A percentile compares a stretch with the other conserved stretches of the same genome.
These are phyloP conservation scores for Cystobasidium ongulense DNA, from an alignment of 768 basidiomycete genomes.

Conservation along the genomic window DNA sequence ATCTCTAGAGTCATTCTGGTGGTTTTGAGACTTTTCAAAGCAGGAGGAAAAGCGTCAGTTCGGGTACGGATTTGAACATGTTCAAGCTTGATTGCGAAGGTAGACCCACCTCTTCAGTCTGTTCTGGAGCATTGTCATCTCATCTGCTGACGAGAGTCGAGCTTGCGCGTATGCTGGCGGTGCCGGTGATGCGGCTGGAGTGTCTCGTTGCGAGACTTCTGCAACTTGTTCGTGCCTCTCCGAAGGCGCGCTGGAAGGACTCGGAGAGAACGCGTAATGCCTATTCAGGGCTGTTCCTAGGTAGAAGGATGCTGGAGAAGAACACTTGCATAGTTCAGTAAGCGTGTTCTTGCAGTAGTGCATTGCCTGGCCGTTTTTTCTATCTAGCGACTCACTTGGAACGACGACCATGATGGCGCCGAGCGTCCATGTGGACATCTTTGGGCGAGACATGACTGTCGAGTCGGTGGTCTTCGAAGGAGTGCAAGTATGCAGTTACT, in stretches of 20 bases:
- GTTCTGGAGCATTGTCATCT: background rate
- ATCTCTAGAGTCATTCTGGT: background rate
- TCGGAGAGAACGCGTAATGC: background rate
- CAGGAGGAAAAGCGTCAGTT: background rate
- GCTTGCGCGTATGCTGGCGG: background rate
- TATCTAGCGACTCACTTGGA: background rate
- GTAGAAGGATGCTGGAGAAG: background rate
- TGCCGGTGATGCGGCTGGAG: background rate
- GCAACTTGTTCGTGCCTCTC: background rate
- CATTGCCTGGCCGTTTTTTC: background rate
- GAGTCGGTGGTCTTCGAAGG: background rate
- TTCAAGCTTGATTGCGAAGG: background rate
- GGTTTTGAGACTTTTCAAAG: background rate
- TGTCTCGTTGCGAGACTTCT: background rate
- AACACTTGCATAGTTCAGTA: background rate
- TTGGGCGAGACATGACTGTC: background rate
- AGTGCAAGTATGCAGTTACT: background rate
- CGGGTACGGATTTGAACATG: background rate
- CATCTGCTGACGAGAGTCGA: background rate
- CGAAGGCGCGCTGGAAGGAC: background rate
- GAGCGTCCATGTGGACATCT: background rate
- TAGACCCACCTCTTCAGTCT: constrained; percentile 1
- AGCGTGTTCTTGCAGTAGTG: background rate
- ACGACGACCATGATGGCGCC: constrained; percentile 7
- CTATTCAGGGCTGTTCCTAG: background rate